Conservation (phyloP, 345 rosid species). For the Aegle marmelos region DNA sequence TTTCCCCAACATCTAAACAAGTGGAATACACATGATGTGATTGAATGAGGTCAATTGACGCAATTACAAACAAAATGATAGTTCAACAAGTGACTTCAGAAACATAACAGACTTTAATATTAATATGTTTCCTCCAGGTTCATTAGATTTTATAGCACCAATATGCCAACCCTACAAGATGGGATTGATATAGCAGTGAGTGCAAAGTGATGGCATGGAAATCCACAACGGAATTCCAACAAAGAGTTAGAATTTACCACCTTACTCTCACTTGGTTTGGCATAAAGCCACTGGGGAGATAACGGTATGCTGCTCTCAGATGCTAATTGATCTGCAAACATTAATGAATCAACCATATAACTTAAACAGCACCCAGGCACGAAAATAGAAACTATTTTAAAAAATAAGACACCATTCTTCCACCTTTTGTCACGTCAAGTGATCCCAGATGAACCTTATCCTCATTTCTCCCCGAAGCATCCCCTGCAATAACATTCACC, state of each 20-base stretch:
- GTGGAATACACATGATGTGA: neutral
- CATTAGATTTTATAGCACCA: neutral
- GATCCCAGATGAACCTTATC: conserved; percentile 32
- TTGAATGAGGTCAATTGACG: neutral
- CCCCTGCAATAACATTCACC: conserved; percentile 30
- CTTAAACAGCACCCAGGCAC: neutral
- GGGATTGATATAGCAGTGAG: neutral
- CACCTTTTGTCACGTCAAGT: conserved; percentile 49
- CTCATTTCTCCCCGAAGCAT: conserved; percentile 39
- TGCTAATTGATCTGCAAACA: conserved; percentile 55
- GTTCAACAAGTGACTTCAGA: neutral
- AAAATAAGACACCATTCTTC: neutral
- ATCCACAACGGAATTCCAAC: neutral
- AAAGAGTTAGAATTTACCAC: conserved; percentile 26
- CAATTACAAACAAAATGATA: neutral
- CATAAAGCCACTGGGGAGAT: conserved; percentile 95
- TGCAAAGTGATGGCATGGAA: neutral
- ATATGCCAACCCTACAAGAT: neutral
- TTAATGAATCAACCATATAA: conserved; percentile 12
- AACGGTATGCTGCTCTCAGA: conserved; percentile 83
- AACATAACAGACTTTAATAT: neutral
- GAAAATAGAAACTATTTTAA: neutral
- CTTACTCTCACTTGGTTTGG: conserved; percentile 66
- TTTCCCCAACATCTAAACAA: neutral
- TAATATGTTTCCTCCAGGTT: neutral